These are phyloP conservation scores for Curvularia hawaiiensis DNA, from an alignment of 2,329 filamentous ascomycete species.

Conservation along the genomic window DNA sequence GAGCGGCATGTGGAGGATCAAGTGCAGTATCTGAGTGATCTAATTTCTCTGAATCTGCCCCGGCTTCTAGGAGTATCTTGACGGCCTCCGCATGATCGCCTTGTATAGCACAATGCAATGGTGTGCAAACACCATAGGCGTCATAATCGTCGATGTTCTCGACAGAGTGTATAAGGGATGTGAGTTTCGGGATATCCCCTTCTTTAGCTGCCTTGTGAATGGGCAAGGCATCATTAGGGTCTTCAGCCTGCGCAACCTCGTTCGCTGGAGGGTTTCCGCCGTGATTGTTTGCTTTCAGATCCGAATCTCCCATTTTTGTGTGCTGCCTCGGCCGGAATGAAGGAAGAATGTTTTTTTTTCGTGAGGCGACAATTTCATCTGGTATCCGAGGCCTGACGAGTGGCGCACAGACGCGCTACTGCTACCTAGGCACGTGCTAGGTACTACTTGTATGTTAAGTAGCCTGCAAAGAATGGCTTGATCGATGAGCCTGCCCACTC, in stretches of 20 bases:
- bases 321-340: background rate
- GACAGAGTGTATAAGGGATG: background rate
- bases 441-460: no score
- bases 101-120: conserved; percentile 10
- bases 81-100: conserved; percentile 11
- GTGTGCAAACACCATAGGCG: conserved; percentile 2
- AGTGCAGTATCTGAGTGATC: conserved; percentile 3
- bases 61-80: conserved; percentile 6
- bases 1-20: background rate
- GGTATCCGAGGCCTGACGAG: background rate
- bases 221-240: background rate
- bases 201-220: conserved; percentile 6
- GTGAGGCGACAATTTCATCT: background rate
- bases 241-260: background rate
- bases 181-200: conserved; percentile 1
- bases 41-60: conserved; percentile 5
- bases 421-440: no score
- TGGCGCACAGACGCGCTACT: no score
- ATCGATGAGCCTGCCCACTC: no score
- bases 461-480: no score
- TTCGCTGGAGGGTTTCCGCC: background rate
- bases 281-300: background rate
- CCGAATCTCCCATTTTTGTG: background rate
- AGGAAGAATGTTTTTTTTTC: background rate
- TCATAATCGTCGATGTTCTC: conserved; percentile 1